phyloP scores from a whole-genome alignment of 2,329 filamentous ascomycete genomes.

The Aspergillus quadricinctus region DNA sequence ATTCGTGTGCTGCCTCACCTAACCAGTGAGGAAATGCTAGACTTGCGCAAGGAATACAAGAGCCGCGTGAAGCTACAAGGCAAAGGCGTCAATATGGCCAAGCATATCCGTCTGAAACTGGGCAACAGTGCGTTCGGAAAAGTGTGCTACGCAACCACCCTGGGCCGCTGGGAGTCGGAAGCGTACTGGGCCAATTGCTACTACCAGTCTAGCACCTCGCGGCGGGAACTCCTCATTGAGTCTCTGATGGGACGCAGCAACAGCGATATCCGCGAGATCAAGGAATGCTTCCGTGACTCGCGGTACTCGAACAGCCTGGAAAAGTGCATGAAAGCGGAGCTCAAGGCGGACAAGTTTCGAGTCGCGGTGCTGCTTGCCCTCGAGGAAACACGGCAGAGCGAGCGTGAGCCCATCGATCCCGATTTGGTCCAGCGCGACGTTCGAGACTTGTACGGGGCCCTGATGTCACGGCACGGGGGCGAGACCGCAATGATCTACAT shows the following conservation, averaged over 20 bases:
- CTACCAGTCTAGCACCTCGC: constrained; percentile 83
- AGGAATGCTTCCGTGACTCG: constrained; percentile 83
- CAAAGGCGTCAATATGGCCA: constrained; percentile 48
- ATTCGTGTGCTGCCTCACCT: constrained; percentile 80
- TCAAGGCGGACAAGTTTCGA: constrained; percentile 96
- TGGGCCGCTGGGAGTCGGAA: constrained; percentile 88
- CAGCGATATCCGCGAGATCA: constrained; percentile 80
- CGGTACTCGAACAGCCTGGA: constrained; percentile 79
- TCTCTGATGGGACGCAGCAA: constrained; percentile 86
- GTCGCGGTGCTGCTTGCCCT: constrained; percentile 78
- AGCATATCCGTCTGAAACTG: constrained; percentile 46
- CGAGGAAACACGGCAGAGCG: constrained; percentile 79
- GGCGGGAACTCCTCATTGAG: constrained; percentile 88
- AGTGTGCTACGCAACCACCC: constrained; percentile 80
- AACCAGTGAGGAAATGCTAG: constrained; percentile 81
- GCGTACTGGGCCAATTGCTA: constrained; percentile 98
- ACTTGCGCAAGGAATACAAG: constrained; percentile 87
- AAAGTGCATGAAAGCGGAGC: constrained; percentile 84
- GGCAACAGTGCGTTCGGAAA: constrained; percentile 68
- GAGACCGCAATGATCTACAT: constrained; percentile 85
- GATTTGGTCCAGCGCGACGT: constrained; percentile 67
- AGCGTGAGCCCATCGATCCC: constrained; percentile 63
- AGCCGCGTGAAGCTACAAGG: constrained; percentile 66
- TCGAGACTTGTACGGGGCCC: constrained; percentile 64
- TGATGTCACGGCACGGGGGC: constrained; percentile 69